Conservation (phyloP, 805 yeast species). For the Lachancea dasiensis region DNA sequence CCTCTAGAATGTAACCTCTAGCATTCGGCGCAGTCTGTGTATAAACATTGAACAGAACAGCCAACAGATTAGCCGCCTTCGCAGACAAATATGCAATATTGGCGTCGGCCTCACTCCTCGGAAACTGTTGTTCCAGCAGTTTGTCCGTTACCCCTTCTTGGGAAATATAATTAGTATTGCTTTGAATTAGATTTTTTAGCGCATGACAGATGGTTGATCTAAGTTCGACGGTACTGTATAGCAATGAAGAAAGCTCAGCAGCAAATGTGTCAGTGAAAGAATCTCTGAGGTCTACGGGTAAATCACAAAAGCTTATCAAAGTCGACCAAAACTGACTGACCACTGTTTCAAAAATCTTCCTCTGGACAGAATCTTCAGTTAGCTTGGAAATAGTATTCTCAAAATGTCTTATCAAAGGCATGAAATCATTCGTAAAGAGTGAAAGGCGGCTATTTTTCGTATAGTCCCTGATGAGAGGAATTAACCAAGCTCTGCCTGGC, state of each 20-base stretch:
- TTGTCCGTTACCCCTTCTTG: conserved; percentile 44
- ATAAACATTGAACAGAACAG: conserved; percentile 87
- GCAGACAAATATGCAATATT: conserved; percentile 58
- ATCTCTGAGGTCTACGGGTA: conserved; percentile 64
- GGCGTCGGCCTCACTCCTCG: conserved; percentile 46
- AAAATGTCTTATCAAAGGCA: conserved; percentile 60
- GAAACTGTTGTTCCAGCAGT: conserved; percentile 55
- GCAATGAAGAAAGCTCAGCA: conserved; percentile 58
- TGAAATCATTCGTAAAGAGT: conserved; percentile 54
- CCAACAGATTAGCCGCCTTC: conserved; percentile 68
- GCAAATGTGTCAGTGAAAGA: conserved; percentile 77
- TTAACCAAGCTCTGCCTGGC: conserved; percentile 92
- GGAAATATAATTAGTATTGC: conserved; percentile 50
- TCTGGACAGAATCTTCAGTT: conserved; percentile 56
- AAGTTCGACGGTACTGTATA: conserved; percentile 68
- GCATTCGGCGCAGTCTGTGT: conserved; percentile 82
- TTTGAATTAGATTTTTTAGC: conserved; percentile 69
- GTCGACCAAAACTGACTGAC: conserved; percentile 90
- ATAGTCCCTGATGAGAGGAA: conserved; percentile 85
- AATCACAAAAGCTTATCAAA: conserved; percentile 81
- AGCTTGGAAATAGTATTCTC: conserved; percentile 40
- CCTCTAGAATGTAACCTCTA: conserved; percentile 77
- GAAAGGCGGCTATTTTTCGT: conserved; percentile 64
- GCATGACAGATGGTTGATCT: conserved; percentile 83
- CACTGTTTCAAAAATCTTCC: conserved; percentile 76